Base-by-base conservation (phyloP, 2,329 filamentous ascomycete species). In the Fusarium phyllophilum region DNA sequence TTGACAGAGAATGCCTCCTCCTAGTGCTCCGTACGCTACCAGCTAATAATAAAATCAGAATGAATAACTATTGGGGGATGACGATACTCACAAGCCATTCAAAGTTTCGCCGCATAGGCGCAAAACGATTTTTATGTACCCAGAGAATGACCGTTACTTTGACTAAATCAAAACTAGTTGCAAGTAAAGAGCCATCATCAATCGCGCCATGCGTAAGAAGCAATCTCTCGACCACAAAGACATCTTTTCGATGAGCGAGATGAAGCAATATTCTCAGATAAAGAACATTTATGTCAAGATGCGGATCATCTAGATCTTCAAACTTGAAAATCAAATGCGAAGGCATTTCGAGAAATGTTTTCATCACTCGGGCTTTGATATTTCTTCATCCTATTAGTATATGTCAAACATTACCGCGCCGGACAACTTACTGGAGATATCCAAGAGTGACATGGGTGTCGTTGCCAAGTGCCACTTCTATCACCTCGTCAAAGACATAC, bases 141-240 rank as follows among this genome's bases (percentile, higher is more conserved):
- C 86, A 88, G 62, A 86, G 81, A 14, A 83, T 76, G 33, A 87
- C 77, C 2, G 85, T 86, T 22, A 85, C 76, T 7, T 82, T 82
- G 8, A 88, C 84, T 79, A 88, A 82, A 66, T 87, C 83, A 51
- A 84, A 85, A 63, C 86, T 87, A 31, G 84, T 83, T 11, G 82
- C 78, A n/a, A 88, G 75, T 24, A 87, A 79, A 29, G 85, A 82
- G 1, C 82, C 82, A 8, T 83, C 79, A 20, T 82, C 81, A 3
- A 80, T 71, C 20, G 82, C 78, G 2, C 83, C 81, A 17, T 80
- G 79, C 42, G 87, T 88, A 38, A 87, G 83, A 38, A 91, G 81
- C 3, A 91, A 84, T 22, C 89, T 83, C 68, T 91, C 87, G 18
- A 91, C 80, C 18, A 91, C 84, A 68, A 92, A 90, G 7, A 88